Evolutionary conservation across 371 early-diverging fungal species (phyloP).

Genomic region (Fennellomyces sp.): DNA sequence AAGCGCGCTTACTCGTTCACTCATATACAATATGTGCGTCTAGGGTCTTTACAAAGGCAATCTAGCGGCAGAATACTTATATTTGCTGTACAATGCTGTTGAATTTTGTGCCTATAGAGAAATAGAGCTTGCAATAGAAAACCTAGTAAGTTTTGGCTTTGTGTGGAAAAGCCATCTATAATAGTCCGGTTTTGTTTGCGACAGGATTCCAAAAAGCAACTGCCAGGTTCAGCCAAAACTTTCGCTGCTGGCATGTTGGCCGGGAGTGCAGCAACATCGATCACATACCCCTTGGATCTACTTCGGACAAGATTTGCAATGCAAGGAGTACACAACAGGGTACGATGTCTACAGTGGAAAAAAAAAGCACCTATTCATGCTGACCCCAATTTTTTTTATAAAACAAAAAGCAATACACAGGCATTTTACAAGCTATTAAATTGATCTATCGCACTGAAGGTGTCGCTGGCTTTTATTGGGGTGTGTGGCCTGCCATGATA

Average conservation of each 20-base stretch:
- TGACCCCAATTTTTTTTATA: neutral
- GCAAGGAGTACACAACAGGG: conserved; percentile 63
- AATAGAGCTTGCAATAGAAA: conserved; percentile 34
- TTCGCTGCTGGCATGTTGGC: conserved; percentile 71
- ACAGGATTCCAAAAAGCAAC: conserved; percentile 15
- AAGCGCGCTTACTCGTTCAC: neutral
- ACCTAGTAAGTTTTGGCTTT: conserved; percentile 5
- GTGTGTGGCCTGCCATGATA: conserved; percentile 78
- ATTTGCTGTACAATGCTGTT: conserved; percentile 85
- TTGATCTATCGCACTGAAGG: conserved; percentile 78
- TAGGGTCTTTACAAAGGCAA: conserved; percentile 95
- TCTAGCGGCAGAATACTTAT: conserved; percentile 87
- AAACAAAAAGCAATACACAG: conserved; percentile 56
- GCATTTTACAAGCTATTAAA: conserved; percentile 63
- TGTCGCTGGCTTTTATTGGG: conserved; percentile 83
- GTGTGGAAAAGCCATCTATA: too few relatives aligned
- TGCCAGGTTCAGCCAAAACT: conserved; percentile 51
- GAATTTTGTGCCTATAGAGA: conserved; percentile 83
- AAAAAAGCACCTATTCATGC: neutral
- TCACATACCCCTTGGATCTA: conserved; percentile 93
- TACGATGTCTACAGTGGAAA: too few relatives aligned
- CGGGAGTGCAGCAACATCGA: conserved; percentile 64
- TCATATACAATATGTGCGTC: neutral
- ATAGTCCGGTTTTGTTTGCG: too few relatives aligned
- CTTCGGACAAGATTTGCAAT: conserved; percentile 91